A percentile compares a stretch with the other conserved stretches of the same genome.
phyloP scores from a whole-genome alignment of 2,329 filamentous ascomycete species.

The Tolypocladium amazonense region DNA sequence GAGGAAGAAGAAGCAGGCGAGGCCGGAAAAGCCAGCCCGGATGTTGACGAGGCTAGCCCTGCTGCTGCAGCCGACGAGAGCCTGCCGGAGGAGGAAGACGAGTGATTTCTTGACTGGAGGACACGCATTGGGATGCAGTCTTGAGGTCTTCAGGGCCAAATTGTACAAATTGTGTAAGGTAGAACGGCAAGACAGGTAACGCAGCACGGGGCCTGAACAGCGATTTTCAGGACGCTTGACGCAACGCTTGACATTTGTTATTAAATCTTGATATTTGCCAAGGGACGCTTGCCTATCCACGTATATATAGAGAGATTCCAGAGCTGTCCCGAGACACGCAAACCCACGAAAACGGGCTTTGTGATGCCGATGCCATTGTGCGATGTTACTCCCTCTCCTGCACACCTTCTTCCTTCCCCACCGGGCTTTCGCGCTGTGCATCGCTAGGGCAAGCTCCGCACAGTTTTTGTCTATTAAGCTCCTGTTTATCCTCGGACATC shows the following conservation, averaged over 20 bases:
- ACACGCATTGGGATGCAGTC: background rate
- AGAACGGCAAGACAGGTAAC: background rate
- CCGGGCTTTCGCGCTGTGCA: background rate
- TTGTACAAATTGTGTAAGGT: background rate
- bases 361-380: no score
- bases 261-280: background rate
- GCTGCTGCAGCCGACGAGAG: slow-evolving; percentile 22
- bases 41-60: slow-evolving; percentile 13
- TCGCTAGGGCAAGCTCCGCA: background rate
- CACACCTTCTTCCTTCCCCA: background rate
- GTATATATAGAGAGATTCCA: background rate
- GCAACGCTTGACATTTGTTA: background rate
- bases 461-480: background rate
- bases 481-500: background rate
- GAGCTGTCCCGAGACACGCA: background rate
- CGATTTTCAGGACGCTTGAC: background rate
- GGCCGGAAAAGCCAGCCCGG: slow-evolving; percentile 6
- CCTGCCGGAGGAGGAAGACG: slow-evolving; percentile 25
- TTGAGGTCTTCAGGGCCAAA: background rate
- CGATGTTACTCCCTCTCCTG: background rate
- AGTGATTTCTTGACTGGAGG: background rate
- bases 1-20: slow-evolving; percentile 8
- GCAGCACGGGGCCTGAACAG: background rate
- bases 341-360: background rate
- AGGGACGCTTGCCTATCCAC: background rate